Evolutionary conservation across 352 stramenopile genomes (phyloP), one percentile per base, ranked within the genome.

Genomic region (Phytopythium delawarense): DNA sequence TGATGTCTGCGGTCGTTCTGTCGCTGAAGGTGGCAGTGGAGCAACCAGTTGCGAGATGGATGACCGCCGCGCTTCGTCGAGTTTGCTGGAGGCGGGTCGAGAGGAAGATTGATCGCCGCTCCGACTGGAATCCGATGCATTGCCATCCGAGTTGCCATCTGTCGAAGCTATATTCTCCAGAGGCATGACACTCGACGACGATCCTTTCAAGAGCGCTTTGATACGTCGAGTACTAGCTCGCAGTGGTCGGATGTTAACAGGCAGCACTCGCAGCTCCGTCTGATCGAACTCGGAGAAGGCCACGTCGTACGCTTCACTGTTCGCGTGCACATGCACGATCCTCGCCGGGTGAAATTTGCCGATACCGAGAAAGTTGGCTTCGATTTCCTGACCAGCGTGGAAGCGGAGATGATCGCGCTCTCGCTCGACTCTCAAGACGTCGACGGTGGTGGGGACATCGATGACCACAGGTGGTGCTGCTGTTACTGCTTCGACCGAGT

Each of bases 311-410:
- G 40, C 42, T 44, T 49, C 30, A 21, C n/a, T 21, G 12, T 42
- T 18, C 25, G 42, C 12, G 30, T 70, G 40, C 9, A 63, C 32
- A 2, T 57, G 39, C 4, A 70, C 54, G 32, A 70, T 61, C 44
- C 34, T 55, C 6, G 59, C 64, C 21, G 30, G 30, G 54, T 70
- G 64, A 21, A 70, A 66, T 37, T 60, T 70, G n/a, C 59, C 64
- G 18, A 66, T 54, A 7, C 46, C 46, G 32, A 70, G 60, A 35
- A 70, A 70, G 25, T 70, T 71, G 4, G 50, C 60, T 25, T 71
- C 65, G 30, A 71, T 48, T 8, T 44, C 9, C 2, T 67, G 35
- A 2, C 65, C 61, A 5, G 52, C 7, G 2, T 15, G 59, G n/a
- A 52, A 64, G 11, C 13, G 7, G 1, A 23, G n/a, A 3, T 28